Evolutionary conservation across 1,284 basidiomycete species (phyloP).

Genomic region (Anthracocystis walkeri): DNA sequence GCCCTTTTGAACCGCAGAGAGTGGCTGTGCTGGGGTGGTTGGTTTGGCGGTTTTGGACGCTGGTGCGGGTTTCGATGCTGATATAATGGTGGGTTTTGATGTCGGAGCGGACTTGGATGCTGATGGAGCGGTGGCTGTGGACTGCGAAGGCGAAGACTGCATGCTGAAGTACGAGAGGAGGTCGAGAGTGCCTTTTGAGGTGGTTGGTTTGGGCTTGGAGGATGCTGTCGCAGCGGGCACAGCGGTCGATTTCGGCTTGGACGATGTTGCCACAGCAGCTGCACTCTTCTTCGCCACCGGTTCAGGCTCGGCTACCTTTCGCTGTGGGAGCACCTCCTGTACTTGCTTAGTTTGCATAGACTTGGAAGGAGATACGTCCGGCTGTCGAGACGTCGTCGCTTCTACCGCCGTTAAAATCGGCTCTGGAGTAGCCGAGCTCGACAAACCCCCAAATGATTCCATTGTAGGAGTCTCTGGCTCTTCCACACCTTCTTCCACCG

Average conservation of each 20-base stretch:
- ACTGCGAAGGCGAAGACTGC: neutral
- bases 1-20: constrained; percentile 2
- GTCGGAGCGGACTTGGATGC: neutral
- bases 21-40: too few species aligned
- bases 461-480: neutral
- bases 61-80: neutral
- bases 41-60: neutral
- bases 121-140: neutral
- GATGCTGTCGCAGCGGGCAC: neutral
- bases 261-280: neutral
- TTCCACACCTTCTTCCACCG: neutral
- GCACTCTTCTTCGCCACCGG: neutral
- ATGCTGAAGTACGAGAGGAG: constrained; percentile 24
- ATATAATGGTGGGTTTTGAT: neutral
- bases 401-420: neutral
- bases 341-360: neutral
- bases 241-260: neutral
- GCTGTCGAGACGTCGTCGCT: neutral
- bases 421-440: neutral
- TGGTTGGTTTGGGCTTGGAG: constrained; percentile 5
- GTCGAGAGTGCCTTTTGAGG: constrained; percentile 13
- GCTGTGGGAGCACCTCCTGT: neutral
- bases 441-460: neutral
- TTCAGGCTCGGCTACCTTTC: neutral
- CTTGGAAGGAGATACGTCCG: neutral